Percentiles rank a stretch among this genome's conserved stretches.
Evolutionary conservation across 495 filamentous ascomycete genomes (phyloP).

Genomic region (Achaetomiella virescens): DNA sequence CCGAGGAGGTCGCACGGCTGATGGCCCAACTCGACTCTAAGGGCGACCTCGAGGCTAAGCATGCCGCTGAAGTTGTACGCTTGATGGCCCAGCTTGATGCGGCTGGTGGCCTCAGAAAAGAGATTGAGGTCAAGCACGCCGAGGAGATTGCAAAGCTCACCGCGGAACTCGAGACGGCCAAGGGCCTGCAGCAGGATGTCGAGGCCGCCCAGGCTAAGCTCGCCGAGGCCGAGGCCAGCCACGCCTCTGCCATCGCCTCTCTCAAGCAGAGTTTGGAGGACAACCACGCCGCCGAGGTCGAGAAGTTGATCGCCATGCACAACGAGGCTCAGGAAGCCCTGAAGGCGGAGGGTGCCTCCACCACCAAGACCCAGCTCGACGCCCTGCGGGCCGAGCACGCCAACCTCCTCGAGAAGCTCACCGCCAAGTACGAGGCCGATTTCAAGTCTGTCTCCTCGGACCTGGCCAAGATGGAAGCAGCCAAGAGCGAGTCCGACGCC

Average conservation of each 20-base stretch:
- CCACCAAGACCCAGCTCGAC: conserved; percentile 32
- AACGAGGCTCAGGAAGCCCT: conserved; percentile 38
- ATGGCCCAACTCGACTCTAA: conserved; percentile 34
- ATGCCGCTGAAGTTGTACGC: conserved; percentile 22
- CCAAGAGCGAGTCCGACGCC: conserved; percentile 21
- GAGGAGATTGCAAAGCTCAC: conserved; percentile 29
- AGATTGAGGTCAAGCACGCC: conserved; percentile 25
- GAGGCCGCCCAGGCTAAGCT: conserved; percentile 35
- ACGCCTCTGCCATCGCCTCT: conserved; percentile 34
- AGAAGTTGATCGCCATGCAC: conserved; percentile 42
- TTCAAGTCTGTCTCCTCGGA: conserved; percentile 16
- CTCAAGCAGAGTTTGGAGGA: conserved; percentile 41
- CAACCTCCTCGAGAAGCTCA: conserved; percentile 37
- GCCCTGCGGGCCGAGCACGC: conserved; percentile 38
- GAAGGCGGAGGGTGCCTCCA: conserved; percentile 29
- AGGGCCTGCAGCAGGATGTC: conserved; percentile 29
- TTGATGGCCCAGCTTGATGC: conserved; percentile 25
- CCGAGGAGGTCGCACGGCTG: conserved; percentile 22
- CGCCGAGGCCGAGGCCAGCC: conserved; percentile 33
- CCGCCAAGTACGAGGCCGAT: conserved; percentile 30
- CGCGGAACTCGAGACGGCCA: conserved; percentile 33
- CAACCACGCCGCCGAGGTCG: conserved; percentile 41
- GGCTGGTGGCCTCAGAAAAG: conserved; percentile 22
- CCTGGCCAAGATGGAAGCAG: conserved; percentile 18
- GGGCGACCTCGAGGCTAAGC: conserved; percentile 25